Base-by-base conservation (phyloP, 805 yeast species). In the Pichia occidentalis region DNA sequence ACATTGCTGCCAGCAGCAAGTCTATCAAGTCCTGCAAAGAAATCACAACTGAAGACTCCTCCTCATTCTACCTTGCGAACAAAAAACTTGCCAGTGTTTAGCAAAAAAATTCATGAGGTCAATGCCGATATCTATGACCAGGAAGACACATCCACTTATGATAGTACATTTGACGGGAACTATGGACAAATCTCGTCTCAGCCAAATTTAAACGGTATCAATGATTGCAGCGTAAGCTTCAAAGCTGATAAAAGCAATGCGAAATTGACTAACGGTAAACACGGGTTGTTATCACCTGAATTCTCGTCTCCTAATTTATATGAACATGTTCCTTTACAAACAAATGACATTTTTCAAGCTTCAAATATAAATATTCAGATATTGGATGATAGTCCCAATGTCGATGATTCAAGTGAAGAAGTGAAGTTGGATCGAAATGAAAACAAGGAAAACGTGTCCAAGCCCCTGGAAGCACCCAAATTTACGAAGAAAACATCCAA, bases 221-320 rank as follows among this genome's bases (percentile, higher is more conserved):
- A n/a, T n/a, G n/a, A n/a, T n/a, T n/a, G n/a, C n/a, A n/a, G n/a
- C n/a, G n/a, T n/a, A n/a, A n/a, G n/a, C n/a, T n/a, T n/a, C n/a
- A n/a, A 13, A 34, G 37, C 27, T 41, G 37, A 36, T 21, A 25
- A 8, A 8, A n/a, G 31, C 25, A 18, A n/a, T 4, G 20, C 44
- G 12, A 45, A 25, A 11, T 21, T 22, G 16, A 36, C 35, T 23
- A 16, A 17, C 4, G 34, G 26, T 18, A 35, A 24, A 12, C 36
- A 45, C 17, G 60, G 60, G 1, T 47, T 61, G 5, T 42, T 61
- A n/a, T 61, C 65, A 4, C 66, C 66, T 4, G 65, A 61, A 16
- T 65, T 68, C 44, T 71, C 77, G 7, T 71, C 77, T 11, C 80
- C 79, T 6, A 72, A 66, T 24, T 35, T 49, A 24, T 40, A 36